Base-by-base conservation (phyloP, 2,329 filamentous ascomycete species). In the Thermochaetoides dissita region DNA sequence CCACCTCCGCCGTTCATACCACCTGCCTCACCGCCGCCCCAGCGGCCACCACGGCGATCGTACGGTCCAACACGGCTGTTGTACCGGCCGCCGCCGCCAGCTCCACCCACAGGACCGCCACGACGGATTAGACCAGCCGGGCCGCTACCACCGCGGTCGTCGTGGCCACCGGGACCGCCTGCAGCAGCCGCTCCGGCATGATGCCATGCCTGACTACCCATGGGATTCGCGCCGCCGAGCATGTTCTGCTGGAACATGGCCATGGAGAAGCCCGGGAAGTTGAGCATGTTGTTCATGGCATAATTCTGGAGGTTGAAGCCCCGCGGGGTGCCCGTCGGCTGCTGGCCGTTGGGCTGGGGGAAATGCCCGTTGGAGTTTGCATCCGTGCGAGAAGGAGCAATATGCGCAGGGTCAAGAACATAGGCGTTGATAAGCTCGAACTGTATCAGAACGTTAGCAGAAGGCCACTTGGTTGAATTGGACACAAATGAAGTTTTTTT, bases 311-410 rank as follows among this genome's bases (percentile, higher is more conserved):
- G 67, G 55, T 86, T 94, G 67, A 96, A 96, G 1, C 88, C 88
- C 30, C 89, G 81, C 32, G 89, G 89, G 6, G 89, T 95, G 37
- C 89, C 89, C 6, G 81, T 76, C 34, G 79, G 77, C 40, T 79
- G 73, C 53, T 89, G 84, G 12, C 79, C 77, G 53, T 82, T 84
- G 38, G 76, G 72, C 35, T 86, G 76, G 1, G 88, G 87, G 69
- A 95, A 95, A 63, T 95, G 89, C 1, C 89, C 89, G 55, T 95
- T 95, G 53, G 84, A 93, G 57, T 93, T 95, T 33, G 88, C 84
- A 64, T 98, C 87, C 11, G 88, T 91, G 44, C 89, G 76, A 8
- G 88, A 93, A 1, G 91, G 86, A 32, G 87, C 87, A 58, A 98
- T 95, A 55, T 94, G 89, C 8, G 89, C 80, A 34, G 91, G 91